A percentile compares a stretch with the other conserved stretches of the same genome.
These are phyloP conservation scores for Botrytis tulipae DNA, from an alignment of 2,329 filamentous ascomycete species.

Conservation along the genomic window DNA sequence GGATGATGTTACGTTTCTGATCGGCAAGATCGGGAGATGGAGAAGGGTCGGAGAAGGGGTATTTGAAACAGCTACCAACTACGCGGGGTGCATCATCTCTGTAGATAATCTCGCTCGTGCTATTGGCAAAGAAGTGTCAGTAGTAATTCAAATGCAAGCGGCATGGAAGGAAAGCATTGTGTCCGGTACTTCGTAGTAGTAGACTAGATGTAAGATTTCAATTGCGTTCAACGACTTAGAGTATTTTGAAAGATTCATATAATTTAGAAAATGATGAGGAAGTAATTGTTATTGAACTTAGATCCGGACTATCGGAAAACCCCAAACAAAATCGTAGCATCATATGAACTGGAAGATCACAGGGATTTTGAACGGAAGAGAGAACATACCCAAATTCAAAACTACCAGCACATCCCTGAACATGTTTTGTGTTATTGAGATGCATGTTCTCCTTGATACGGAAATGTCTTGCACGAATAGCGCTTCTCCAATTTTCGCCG, in stretches of 20 bases:
- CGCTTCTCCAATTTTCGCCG: conserved; percentile 64
- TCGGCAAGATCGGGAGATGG: conserved; percentile 7
- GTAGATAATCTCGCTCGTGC: conserved; percentile 54
- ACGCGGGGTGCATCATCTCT: conserved; percentile 45
- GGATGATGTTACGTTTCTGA: conserved; percentile 57
- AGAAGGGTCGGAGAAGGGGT: conserved; percentile 48
- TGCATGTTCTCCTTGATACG: conserved; percentile 68
- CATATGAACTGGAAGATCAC: neutral
- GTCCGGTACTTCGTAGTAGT: too few species aligned
- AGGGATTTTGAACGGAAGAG: neutral
- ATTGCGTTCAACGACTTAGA: neutral
- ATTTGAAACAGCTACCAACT: conserved; percentile 55
- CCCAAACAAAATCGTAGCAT: too few species aligned
- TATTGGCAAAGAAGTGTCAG: conserved; percentile 18
- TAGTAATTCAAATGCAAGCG: too few species aligned
- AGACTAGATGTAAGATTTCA: neutral
- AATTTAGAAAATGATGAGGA: neutral
- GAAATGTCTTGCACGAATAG: conserved; percentile 72
- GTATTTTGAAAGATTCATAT: neutral
- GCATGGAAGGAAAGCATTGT: neutral
- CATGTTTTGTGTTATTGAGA: conserved; percentile 65
- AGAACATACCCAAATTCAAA: conserved; percentile 71
- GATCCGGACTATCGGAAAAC: too few species aligned
- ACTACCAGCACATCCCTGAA: conserved; percentile 68
- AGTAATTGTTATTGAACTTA: neutral